Percentiles rank a stretch among this genome's conserved stretches.
Evolutionary conservation across 192 early-diverging fungal genomes (phyloP).

Genomic region (Pilaira anomala): DNA sequence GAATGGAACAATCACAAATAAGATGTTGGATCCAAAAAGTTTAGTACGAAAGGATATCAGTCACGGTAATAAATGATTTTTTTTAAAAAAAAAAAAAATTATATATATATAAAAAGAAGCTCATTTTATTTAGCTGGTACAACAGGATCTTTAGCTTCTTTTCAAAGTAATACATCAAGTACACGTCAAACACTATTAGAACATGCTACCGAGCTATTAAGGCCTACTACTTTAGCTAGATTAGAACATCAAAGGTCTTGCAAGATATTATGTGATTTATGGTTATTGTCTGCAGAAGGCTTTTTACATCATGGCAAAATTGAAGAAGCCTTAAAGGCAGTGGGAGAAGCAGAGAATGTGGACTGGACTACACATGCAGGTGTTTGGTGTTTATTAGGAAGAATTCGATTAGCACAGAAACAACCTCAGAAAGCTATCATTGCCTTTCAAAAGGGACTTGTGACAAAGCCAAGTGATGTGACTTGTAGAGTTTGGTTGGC

Average conservation of each 20-base stretch:
- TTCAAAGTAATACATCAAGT: conserved; percentile 34
- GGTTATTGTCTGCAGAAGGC: conserved; percentile 51
- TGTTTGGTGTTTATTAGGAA: conserved; percentile 56
- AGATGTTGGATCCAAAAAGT: background rate
- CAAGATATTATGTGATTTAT: conserved; percentile 45
- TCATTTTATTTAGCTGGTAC: background rate
- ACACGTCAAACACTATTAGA: conserved; percentile 26
- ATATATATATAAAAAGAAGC: background rate
- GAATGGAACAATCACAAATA: background rate
- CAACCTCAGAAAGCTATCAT: conserved; percentile 40
- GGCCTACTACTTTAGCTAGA: conserved; percentile 32
- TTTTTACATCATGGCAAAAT: conserved; percentile 46
- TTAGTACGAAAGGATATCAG: background rate
- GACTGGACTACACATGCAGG: conserved; percentile 44
- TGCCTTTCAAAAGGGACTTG: conserved; percentile 52
- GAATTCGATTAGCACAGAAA: conserved; percentile 37
- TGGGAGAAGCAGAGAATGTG: conserved; percentile 53
- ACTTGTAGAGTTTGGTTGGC: conserved; percentile 45
- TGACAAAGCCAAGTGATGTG: conserved; percentile 41
- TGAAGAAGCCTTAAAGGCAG: conserved; percentile 53
- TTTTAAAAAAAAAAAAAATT: too few relatives aligned
- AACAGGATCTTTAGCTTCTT: conserved; percentile 6
- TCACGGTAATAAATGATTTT: too few relatives aligned
- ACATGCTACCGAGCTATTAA: conserved; percentile 22
- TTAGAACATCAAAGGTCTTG: conserved; percentile 42